Evolutionary conservation across 2,329 filamentous ascomycete genomes (phyloP), one percentile per base, ranked within the genome.

Genomic region (Talaromyces sp.): DNA sequence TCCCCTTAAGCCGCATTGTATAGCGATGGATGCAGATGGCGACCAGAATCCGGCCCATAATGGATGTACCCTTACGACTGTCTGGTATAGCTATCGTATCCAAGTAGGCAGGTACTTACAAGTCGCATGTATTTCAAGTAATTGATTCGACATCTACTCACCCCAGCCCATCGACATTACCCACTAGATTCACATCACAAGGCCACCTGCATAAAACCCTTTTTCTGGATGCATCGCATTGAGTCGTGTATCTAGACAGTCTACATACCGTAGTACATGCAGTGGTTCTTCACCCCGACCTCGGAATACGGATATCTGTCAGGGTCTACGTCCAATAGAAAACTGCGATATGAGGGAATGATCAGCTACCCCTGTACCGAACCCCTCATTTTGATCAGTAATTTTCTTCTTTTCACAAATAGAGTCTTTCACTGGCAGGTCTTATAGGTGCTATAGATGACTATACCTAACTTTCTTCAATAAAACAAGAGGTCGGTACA

Each of bases 351-450:
- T 39, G 52, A 24, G 52, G 33, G 33, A 33, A 39, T 56, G 52
- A 56, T 56, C 52, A 56, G n/a, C 52, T 39, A 54, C 52, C 52
- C 52, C 52, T 56, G 52, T 56, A 39, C 24, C 33, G n/a, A 37
- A 37, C 31, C 31, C 52, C 33, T 56, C 52, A 22, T 56, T 56
- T 39, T 24, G 52, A 56, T 6, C 33, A 39, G 33, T 39, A 22
- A 11, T 39, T 39, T 56, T 14, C 52, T 56, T 56, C 52, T 24
- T 56, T 37, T 24, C 33, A 35, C 50, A 19, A 35, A 37, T 35
- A 54, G 27, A 13, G 52, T 37, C 37, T 24, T 24, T 50, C n/a
- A 39, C n/a, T 39, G 39, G 39, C 22, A 54, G 31, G 47, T 14
- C 1, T 16, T 50, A 16, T 50, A 31, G 11, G n/a, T 56, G 13